Conservation (phyloP, 345 rosid species). For the Aethionema arabicum region DNA sequence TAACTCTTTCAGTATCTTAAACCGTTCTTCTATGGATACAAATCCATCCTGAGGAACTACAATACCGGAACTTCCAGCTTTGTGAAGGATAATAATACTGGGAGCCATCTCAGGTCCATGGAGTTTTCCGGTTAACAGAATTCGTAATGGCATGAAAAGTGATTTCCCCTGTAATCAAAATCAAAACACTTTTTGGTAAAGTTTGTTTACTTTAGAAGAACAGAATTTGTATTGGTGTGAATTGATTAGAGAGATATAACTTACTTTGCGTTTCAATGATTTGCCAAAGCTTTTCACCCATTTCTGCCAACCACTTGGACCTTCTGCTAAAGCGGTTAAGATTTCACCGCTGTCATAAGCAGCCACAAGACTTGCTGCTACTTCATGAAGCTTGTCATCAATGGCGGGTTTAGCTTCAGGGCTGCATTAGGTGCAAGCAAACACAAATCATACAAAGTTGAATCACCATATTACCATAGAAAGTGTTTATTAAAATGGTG, state of each 20-base stretch:
- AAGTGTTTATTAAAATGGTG: background rate
- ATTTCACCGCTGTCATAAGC: constrained; percentile 88
- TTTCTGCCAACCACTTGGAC: constrained; percentile 80
- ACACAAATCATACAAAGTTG: constrained; percentile 12
- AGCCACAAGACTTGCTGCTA: constrained; percentile 63
- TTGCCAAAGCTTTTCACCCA: constrained; percentile 91
- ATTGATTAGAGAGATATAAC: constrained; percentile 24
- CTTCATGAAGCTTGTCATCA: constrained; percentile 76
- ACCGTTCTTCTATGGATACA: constrained; percentile 61
- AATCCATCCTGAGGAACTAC: constrained; percentile 58
- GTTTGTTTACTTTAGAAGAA: constrained; percentile 13
- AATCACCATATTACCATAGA: background rate
- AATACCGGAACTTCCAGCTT: constrained; percentile 62
- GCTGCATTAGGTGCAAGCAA: constrained; percentile 42
- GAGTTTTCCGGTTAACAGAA: constrained; percentile 81
- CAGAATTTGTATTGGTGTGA: background rate
- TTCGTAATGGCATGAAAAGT: constrained; percentile 86
- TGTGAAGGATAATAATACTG: constrained; percentile 58
- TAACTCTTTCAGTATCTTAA: constrained; percentile 57
- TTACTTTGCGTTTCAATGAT: constrained; percentile 75
- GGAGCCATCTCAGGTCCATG: constrained; percentile 92
- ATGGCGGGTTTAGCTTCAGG: constrained; percentile 61
- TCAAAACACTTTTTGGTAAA: constrained; percentile 16
- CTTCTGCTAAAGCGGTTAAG: constrained; percentile 64
- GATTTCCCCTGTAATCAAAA: constrained; percentile 66